A percentile compares a stretch with the other conserved stretches of the same genome.
Conservation (phyloP, 306 rosid genomes). For the Inga oerstediana region DNA sequence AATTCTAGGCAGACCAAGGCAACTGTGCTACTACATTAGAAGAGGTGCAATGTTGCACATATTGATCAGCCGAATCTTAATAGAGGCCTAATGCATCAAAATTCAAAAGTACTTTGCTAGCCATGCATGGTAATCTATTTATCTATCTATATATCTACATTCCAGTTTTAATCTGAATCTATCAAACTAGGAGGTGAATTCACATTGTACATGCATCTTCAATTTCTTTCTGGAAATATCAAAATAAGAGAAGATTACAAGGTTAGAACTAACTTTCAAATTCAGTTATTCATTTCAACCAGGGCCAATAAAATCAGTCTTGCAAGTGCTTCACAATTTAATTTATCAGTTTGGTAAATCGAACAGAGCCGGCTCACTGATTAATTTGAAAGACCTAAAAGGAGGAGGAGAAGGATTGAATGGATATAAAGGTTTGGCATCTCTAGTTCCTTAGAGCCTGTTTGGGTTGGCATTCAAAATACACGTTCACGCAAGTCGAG, state of each 20-base stretch:
- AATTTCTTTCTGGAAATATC: background rate
- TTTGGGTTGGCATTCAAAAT: too few species aligned
- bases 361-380: background rate
- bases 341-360: background rate
- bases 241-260: background rate
- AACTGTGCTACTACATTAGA: background rate
- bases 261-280: background rate
- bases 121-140: background rate
- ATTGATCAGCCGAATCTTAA: background rate
- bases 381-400: background rate
- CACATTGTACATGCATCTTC: background rate
- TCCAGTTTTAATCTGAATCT: background rate
- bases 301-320: background rate
- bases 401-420: background rate
- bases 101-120: background rate
- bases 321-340: background rate
- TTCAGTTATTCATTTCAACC: background rate
- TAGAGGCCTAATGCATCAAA: background rate
- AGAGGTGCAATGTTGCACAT: background rate
- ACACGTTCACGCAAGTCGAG: too few species aligned
- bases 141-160: too few species aligned
- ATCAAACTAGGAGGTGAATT: background rate
- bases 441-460: background rate
- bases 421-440: background rate
- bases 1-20: constrained; percentile 1